phyloP scores from a whole-genome alignment of 192 early-diverging fungal species.

The Backusella luteola region DNA sequence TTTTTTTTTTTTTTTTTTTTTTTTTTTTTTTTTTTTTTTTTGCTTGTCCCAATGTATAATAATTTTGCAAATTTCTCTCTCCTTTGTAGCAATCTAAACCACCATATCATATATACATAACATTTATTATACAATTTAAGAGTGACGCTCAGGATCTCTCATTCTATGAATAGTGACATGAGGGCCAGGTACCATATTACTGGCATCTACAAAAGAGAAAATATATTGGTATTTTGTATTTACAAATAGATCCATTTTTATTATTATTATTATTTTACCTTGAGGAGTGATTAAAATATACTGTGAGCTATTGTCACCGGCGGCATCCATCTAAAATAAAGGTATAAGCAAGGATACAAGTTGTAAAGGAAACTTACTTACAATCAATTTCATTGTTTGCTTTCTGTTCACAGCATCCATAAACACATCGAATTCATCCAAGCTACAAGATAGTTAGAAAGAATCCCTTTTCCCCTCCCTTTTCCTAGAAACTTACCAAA shows the following conservation, averaged over 20 bases:
- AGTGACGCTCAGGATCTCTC: conserved; percentile 48
- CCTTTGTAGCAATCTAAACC: not conserved
- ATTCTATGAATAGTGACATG: conserved; percentile 59
- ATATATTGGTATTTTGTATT: no score
- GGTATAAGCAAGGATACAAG: no score
- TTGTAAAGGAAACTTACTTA: conserved; percentile 8
- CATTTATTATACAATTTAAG: not conserved
- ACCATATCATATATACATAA: not conserved
- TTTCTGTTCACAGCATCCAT: conserved; percentile 98
- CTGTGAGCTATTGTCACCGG: conserved; percentile 70
- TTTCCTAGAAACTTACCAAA: conserved; percentile 51
- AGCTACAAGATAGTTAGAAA: conserved; percentile 24
- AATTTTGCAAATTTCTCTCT: not conserved
- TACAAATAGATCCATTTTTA: no score
- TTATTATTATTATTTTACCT: conserved; percentile 16
- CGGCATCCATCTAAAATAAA: conserved; percentile 61
- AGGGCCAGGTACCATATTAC: conserved; percentile 54
- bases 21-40: no score
- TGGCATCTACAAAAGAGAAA: conserved; percentile 55
- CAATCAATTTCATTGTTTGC: conserved; percentile 85
- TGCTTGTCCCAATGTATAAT: no score
- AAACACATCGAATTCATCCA: conserved; percentile 99
- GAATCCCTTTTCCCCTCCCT: no score
- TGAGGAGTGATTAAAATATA: conserved; percentile 98
- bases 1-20: not conserved